phyloP scores from a whole-genome alignment of 2,329 filamentous ascomycete species.

The Cucurbitaria berberidis region DNA sequence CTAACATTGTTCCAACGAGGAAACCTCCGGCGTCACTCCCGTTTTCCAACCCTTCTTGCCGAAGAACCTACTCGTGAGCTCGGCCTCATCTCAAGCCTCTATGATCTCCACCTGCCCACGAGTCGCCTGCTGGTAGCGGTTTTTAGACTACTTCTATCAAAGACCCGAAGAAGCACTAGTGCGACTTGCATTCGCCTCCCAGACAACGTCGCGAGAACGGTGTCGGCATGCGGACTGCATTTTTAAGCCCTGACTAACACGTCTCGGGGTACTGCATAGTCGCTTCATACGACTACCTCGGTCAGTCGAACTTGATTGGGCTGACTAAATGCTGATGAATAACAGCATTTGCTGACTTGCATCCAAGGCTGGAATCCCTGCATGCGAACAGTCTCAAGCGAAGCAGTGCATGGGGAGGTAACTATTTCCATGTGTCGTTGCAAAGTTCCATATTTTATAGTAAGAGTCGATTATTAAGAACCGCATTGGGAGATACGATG shows the following conservation, averaged over 20 bases:
- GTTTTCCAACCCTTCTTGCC: too few species aligned
- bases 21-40: too few species aligned
- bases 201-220: neutral
- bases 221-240: neutral
- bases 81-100: neutral
- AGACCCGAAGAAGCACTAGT: slow-evolving; percentile 13
- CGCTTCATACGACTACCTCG: too few species aligned
- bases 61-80: neutral
- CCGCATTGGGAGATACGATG: slow-evolving; percentile 17
- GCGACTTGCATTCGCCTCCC: neutral
- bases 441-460: too few species aligned
- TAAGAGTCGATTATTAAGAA: slow-evolving; percentile 31
- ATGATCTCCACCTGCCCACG: too few species aligned
- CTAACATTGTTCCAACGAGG: neutral
- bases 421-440: too few species aligned
- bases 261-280: neutral
- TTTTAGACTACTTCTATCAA: slow-evolving; percentile 1
- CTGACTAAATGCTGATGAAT: slow-evolving; percentile 27
- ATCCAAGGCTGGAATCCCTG: slow-evolving; percentile 17
- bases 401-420: too few species aligned
- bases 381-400: slow-evolving; percentile 18
- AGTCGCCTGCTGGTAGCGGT: too few species aligned
- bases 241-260: slow-evolving; percentile 18
- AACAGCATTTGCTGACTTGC: slow-evolving; percentile 26
- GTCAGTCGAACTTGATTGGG: neutral